These are phyloP conservation scores for Fomitopsis pulvina DNA, from an alignment of 768 basidiomycete genomes.

Conservation along the genomic window DNA sequence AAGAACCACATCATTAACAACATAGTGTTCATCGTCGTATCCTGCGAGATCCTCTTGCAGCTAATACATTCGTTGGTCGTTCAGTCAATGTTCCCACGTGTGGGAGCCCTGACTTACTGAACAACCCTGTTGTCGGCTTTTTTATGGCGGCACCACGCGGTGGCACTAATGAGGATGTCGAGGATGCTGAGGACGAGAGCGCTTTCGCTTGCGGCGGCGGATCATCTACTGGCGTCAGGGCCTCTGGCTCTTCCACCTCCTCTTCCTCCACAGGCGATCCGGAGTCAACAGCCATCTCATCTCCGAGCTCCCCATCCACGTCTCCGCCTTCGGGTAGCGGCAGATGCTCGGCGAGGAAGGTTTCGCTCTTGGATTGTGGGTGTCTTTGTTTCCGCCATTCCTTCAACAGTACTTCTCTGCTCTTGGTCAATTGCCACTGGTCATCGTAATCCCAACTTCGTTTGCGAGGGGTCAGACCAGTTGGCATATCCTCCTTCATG, in stretches of 20 bases:
- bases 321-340: conserved; percentile 26
- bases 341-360: conserved; percentile 32
- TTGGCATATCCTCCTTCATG: conserved; percentile 54
- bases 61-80: conserved; percentile 27
- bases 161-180: conserved; percentile 20
- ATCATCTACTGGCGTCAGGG: conserved; percentile 2
- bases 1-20: background rate
- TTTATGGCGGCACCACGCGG: conserved; percentile 13
- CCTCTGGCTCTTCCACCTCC: conserved; percentile 22
- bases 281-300: conserved; percentile 8
- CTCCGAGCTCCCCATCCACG: conserved; percentile 11
- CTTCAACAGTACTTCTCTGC: conserved; percentile 52
- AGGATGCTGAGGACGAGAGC: conserved; percentile 33
- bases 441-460: conserved; percentile 64
- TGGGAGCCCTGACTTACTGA: conserved; percentile 16
- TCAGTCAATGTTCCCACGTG: conserved; percentile 26
- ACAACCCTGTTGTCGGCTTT: conserved; percentile 10
- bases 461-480: conserved; percentile 74
- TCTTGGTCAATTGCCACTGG: conserved; percentile 64
- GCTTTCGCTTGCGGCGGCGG: conserved; percentile 19
- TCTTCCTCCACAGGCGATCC: conserved; percentile 9
- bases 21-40: conserved; percentile 1
- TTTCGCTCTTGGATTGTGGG: conserved; percentile 25
- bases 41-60: conserved; percentile 2
- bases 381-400: conserved; percentile 36